Conservation (phyloP, 202 grass and related monocot species). For the Saccharum hybrid region DNA sequence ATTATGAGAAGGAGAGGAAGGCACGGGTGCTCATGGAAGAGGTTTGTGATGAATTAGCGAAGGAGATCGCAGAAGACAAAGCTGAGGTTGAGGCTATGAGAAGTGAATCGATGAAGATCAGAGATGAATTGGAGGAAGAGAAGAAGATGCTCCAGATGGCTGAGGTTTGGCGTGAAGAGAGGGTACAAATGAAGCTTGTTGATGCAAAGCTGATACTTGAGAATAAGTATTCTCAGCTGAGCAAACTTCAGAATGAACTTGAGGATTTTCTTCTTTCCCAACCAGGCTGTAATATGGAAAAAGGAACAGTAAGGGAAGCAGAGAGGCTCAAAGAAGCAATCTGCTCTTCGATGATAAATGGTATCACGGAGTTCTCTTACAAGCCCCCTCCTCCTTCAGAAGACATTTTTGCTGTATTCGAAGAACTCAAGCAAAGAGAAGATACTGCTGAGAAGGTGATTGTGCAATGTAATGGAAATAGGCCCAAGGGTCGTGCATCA, state of each 20-base stretch:
- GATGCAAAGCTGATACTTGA: slow-evolving; percentile 77
- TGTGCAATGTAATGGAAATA: slow-evolving; percentile 51
- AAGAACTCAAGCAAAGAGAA: slow-evolving; percentile 68
- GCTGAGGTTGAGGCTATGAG: slow-evolving; percentile 64
- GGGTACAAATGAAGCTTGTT: slow-evolving; percentile 83
- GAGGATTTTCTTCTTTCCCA: slow-evolving; percentile 46
- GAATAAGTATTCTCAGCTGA: slow-evolving; percentile 65
- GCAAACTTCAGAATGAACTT: slow-evolving; percentile 48
- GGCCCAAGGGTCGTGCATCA: slow-evolving; percentile 43
- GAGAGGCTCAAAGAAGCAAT: slow-evolving; percentile 53
- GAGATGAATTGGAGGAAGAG: slow-evolving; percentile 74
- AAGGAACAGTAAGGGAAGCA: slow-evolving; percentile 46
- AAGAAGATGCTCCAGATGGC: slow-evolving; percentile 80
- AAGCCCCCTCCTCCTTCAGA: slow-evolving; percentile 57
- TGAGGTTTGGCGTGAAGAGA: slow-evolving; percentile 86
- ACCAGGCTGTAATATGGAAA: slow-evolving; percentile 24
- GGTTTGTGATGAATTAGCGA: slow-evolving; percentile 77
- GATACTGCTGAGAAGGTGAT: slow-evolving; percentile 60
- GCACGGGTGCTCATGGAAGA: slow-evolving; percentile 69
- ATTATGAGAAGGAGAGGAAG: slow-evolving; percentile 70
- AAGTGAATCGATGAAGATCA: slow-evolving; percentile 59
- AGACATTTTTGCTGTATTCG: slow-evolving; percentile 72
- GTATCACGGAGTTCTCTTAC: slow-evolving; percentile 62
- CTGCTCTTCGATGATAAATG: slow-evolving; percentile 39
- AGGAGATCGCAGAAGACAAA: slow-evolving; percentile 77